Conservation (phyloP, 306 rosid genomes). For the Lotus japonicus region DNA sequence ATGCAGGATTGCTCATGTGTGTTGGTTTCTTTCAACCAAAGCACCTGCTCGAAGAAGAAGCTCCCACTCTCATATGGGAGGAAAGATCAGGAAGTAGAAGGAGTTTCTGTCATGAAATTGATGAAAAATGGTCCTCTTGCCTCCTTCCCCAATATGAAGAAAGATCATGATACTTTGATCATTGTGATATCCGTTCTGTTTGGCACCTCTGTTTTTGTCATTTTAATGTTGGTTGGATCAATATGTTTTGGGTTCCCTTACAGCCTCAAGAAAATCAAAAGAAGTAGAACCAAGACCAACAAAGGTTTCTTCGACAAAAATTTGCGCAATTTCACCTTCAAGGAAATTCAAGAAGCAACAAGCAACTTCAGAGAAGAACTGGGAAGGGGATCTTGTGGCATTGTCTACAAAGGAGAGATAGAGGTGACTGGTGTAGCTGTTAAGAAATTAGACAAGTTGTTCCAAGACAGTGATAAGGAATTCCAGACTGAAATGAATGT, state of each 20-base stretch:
- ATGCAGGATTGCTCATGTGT: slow-evolving; percentile 25
- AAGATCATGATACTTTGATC: slow-evolving; percentile 5
- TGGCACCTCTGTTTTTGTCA: slow-evolving; percentile 28
- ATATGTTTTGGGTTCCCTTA: background rate
- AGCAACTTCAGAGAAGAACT: slow-evolving; percentile 25
- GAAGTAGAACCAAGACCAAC: background rate
- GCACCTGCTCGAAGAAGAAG: slow-evolving; percentile 26
- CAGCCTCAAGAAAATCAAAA: background rate
- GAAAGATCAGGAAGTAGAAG: background rate
- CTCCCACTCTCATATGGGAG: slow-evolving; percentile 28
- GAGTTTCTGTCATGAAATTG: slow-evolving; percentile 21
- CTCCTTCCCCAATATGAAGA: background rate
- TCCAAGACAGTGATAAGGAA: slow-evolving; percentile 22
- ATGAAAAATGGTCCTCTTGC: background rate
- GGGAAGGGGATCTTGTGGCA: slow-evolving; percentile 26
- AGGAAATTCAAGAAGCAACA: slow-evolving; percentile 18
- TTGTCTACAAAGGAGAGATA: slow-evolving; percentile 23
- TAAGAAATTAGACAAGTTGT: slow-evolving; percentile 14
- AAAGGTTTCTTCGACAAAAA: background rate
- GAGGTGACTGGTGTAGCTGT: slow-evolving; percentile 18
- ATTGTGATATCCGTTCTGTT: slow-evolving; percentile 17
- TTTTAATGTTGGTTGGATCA: background rate
- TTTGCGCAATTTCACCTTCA: slow-evolving; percentile 6
- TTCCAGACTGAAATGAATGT: slow-evolving; percentile 19
- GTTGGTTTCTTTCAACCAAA: background rate